These are phyloP conservation scores for Fraxinus ornus DNA, from an alignment of 305 asterid genomes.

Conservation along the genomic window DNA sequence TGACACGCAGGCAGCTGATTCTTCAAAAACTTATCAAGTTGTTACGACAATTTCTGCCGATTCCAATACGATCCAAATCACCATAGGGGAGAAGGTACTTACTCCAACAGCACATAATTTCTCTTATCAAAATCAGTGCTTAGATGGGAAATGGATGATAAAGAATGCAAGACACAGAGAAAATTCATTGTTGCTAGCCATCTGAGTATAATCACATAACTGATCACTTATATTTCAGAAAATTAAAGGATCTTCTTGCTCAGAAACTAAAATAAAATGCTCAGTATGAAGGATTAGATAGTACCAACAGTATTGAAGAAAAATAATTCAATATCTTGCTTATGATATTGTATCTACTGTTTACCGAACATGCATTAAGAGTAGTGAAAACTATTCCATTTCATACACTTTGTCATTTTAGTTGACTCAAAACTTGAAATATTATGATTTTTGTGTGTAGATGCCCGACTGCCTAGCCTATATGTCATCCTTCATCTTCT, in stretches of 20 bases:
- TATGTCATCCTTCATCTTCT: conserved; percentile 75
- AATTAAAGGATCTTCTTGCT: neutral
- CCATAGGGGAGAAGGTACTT: conserved; percentile 73
- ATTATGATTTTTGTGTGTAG: conserved; percentile 39
- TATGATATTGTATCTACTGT: neutral
- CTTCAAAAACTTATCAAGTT: conserved; percentile 68
- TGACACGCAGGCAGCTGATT: conserved; percentile 63
- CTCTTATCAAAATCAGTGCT: neutral
- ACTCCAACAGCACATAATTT: neutral
- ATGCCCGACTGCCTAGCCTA: conserved; percentile 76
- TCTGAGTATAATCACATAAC: neutral
- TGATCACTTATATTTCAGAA: neutral
- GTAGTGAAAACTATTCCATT: neutral
- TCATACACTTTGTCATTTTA: neutral
- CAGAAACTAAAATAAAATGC: neutral
- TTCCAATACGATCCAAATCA: conserved; percentile 61
- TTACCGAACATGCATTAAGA: neutral
- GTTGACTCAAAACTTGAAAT: neutral
- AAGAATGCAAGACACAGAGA: neutral
- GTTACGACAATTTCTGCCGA: conserved; percentile 52
- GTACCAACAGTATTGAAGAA: neutral
- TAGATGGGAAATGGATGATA: neutral
- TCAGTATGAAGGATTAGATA: neutral
- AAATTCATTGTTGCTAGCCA: neutral
- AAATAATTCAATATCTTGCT: neutral